These are phyloP conservation scores for Neurospora cerealis DNA, from an alignment of 495 filamentous ascomycete species.

Conservation along the genomic window DNA sequence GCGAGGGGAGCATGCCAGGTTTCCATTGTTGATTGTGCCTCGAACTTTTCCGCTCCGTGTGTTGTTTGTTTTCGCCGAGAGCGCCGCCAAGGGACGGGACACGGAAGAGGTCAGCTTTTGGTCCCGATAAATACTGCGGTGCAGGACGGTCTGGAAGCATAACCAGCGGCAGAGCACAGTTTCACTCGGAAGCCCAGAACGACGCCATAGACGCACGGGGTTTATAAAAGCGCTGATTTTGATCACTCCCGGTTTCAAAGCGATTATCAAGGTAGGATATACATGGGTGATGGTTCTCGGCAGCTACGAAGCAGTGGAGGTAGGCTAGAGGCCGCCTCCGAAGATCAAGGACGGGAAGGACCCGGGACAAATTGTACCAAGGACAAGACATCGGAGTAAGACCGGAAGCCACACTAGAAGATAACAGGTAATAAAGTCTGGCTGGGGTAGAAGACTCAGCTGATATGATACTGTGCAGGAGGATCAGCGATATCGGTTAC, in stretches of 20 bases:
- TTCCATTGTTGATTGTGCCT: background rate
- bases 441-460: background rate
- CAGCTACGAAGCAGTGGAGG: background rate
- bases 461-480: background rate
- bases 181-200: background rate
- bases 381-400: background rate
- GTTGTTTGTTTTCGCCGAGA: background rate
- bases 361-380: background rate
- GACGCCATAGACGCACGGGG: background rate
- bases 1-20: background rate
- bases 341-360: background rate
- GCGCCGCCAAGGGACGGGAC: slow-evolving; percentile 4
- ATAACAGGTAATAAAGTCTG: background rate
- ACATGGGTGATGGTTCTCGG: background rate
- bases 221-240: background rate
- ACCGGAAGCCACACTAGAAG: background rate
- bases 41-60: background rate
- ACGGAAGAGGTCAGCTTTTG: slow-evolving; percentile 3
- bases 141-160: background rate
- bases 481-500: background rate
- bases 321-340: background rate
- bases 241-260: background rate
- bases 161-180: background rate
- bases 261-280: background rate
- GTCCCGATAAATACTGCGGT: background rate